Evolutionary conservation across 192 early-diverging fungal genomes (phyloP).

Genomic region (Coemansia sp.): DNA sequence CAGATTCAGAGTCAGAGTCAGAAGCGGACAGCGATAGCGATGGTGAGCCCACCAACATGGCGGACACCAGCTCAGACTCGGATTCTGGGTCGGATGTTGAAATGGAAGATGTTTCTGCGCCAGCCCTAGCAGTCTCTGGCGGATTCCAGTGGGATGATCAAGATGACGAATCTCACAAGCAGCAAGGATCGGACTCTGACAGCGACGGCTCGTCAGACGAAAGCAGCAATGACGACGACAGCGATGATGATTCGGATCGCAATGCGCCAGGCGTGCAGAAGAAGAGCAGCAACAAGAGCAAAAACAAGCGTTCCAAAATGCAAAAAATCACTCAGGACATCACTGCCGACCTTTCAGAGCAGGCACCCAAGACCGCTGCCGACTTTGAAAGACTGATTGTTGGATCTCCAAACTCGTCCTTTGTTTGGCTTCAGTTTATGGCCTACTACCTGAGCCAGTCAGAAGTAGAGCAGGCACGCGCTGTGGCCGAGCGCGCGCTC

Average conservation of each 20-base stretch:
- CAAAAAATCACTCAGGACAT: conserved; percentile 65
- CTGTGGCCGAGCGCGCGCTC: conserved; percentile 90
- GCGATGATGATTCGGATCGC: conserved; percentile 8
- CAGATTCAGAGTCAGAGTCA: too few species aligned
- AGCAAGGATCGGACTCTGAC: conserved; percentile 7
- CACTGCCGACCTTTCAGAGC: conserved; percentile 64
- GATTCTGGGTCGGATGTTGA: conserved; percentile 16
- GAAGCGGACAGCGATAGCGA: too few species aligned
- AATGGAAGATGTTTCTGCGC: conserved; percentile 17
- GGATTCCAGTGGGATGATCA: conserved; percentile 58
- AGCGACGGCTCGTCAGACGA: conserved; percentile 18
- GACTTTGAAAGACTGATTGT: conserved; percentile 94
- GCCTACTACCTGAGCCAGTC: conserved; percentile 95
- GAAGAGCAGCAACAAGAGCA: conserved; percentile 46
- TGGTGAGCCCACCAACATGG: background rate
- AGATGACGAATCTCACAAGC: conserved; percentile 11
- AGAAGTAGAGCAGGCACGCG: conserved; percentile 89
- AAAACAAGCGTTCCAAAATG: conserved; percentile 62
- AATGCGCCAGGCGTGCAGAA: conserved; percentile 4
- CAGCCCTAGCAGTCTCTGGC: conserved; percentile 37
- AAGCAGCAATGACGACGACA: conserved; percentile 40
- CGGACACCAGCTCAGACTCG: conserved; percentile 14
- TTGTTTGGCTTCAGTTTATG: conserved; percentile 99
- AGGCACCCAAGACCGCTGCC: conserved; percentile 71
- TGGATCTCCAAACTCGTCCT: conserved; percentile 94